Base-by-base conservation (phyloP, 176 grass and related monocot genomes). In the Tuctoria greenei region DNA sequence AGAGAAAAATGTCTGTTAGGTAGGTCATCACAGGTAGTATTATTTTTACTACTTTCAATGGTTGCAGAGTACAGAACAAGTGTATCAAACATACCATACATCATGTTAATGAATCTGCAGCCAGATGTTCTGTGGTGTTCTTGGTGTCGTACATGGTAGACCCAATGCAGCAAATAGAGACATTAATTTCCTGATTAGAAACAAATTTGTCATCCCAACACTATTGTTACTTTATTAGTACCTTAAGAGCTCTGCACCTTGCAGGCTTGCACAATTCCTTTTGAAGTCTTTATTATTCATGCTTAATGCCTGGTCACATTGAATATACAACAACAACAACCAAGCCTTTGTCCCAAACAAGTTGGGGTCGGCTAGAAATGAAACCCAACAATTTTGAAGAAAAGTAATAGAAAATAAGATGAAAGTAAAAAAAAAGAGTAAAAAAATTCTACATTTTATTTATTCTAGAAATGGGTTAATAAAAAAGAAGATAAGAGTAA, bases 271-370 rank as follows among this genome's bases (percentile, higher is more conserved):
- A 40, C 18, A 35, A 56, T 71, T 78, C 21, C 36, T 58, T 72
- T 56, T 13, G 42, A 73, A 61, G 16, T 42, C 34, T 67, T 58
- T 49, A 38, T 59, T 36, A 55, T 59, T 66, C 71, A 4, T 68
- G 14, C 23, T 51, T 75, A 35, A 25, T 81, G 40, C 42, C 24
- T 87, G 51, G 41, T 49, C 47, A 67, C 61, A 51, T 73, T 58
- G 5, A 41, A 0, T 57, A 24, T 61, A 20, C 31, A n/a, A n/a
- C n/a, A n/a, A n/a, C n/a, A n/a, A n/a, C n/a, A n/a, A n/a, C n/a
- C n/a, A n/a, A n/a, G n/a, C n/a, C n/a, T n/a, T n/a, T n/a, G n/a
- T n/a, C n/a, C n/a, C n/a, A n/a, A n/a, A n/a, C n/a, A n/a, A n/a
- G n/a, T n/a, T n/a, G n/a, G n/a, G n/a, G n/a, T n/a, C n/a, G n/a